These are phyloP conservation scores for Amylocystis lapponica DNA, from an alignment of 768 basidiomycete genomes.

Conservation along the genomic window DNA sequence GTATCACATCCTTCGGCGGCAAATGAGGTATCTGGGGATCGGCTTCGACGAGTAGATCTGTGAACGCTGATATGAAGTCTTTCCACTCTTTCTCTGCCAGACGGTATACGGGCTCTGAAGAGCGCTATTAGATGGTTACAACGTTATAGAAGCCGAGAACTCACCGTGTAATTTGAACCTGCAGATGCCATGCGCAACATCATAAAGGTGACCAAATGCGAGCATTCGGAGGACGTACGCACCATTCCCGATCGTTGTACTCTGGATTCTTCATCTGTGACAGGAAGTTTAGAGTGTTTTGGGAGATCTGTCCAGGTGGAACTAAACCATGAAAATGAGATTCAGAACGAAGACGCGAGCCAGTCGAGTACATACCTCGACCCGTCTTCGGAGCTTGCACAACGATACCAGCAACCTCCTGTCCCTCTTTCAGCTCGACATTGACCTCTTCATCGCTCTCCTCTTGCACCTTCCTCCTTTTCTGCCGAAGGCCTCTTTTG, in stretches of 20 bases:
- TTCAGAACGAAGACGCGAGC: not conserved
- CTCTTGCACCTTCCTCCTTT: constrained; percentile 27
- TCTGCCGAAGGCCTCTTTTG: constrained; percentile 15
- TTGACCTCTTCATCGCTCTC: constrained; percentile 39
- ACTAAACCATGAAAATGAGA: constrained; percentile 36
- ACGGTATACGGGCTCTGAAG: constrained; percentile 69
- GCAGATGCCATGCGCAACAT: not conserved
- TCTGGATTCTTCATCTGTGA: constrained; percentile 61
- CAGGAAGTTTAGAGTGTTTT: constrained; percentile 81
- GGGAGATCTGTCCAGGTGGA: constrained; percentile 79
- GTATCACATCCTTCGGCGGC: constrained; percentile 87
- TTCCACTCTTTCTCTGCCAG: constrained; percentile 88
- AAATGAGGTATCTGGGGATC: constrained; percentile 84
- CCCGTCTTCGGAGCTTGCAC: constrained; percentile 81
- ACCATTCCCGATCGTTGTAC: constrained; percentile 86
- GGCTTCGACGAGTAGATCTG: constrained; percentile 56
- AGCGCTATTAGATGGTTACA: not conserved
- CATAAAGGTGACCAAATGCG: not conserved
- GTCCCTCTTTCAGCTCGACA: constrained; percentile 51
- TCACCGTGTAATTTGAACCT: constrained; percentile 84
- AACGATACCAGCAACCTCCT: constrained; percentile 68
- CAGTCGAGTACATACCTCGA: constrained; percentile 52
- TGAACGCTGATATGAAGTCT: constrained; percentile 70
- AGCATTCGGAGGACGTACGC: constrained; percentile 10
- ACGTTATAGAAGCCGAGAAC: constrained; percentile 1